A percentile compares a stretch with the other conserved stretches of the same genome.
phyloP scores from a whole-genome alignment of 2,329 filamentous ascomycete genomes.

The Chaetomium globosum region DNA sequence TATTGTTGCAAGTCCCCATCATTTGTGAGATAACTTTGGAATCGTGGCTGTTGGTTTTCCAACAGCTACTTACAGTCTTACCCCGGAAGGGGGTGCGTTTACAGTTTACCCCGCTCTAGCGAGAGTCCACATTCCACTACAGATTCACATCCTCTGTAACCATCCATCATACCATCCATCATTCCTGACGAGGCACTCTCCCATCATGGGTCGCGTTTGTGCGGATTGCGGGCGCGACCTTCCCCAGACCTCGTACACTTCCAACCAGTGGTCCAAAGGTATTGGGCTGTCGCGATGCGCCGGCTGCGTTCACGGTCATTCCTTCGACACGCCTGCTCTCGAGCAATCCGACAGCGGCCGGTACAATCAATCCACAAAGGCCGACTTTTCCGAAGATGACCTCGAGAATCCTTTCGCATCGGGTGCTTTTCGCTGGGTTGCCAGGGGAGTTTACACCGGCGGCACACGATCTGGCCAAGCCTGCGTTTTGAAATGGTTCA shows the following conservation, averaged over 20 bases:
- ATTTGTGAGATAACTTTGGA: too few species aligned
- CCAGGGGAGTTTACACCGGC: conserved; percentile 39
- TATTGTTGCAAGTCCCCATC: too few species aligned
- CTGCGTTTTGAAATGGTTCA: conserved; percentile 47
- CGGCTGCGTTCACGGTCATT: conserved; percentile 31
- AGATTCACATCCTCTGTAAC: too few species aligned
- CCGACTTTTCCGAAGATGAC: background rate
- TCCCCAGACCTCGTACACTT: conserved; percentile 38
- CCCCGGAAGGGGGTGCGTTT: too few species aligned
- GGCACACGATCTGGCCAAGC: conserved; percentile 41
- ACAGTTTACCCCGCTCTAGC: too few species aligned
- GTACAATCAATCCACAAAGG: conserved; percentile 33
- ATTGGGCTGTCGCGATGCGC: conserved; percentile 37
- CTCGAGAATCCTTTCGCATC: conserved; percentile 35
- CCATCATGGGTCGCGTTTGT: conserved; percentile 30
- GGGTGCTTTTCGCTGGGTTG: conserved; percentile 39
- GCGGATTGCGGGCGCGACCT: conserved; percentile 36
- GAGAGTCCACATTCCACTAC: too few species aligned
- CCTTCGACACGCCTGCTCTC: conserved; percentile 24
- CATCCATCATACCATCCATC: too few species aligned
- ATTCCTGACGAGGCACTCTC: background rate
- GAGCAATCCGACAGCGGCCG: conserved; percentile 34
- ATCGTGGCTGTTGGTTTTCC: too few species aligned
- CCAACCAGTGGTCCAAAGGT: conserved; percentile 37
- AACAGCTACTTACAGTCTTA: too few species aligned